Conservation (phyloP, 2,329 filamentous ascomycete species). For the Fusarium nurragi region DNA sequence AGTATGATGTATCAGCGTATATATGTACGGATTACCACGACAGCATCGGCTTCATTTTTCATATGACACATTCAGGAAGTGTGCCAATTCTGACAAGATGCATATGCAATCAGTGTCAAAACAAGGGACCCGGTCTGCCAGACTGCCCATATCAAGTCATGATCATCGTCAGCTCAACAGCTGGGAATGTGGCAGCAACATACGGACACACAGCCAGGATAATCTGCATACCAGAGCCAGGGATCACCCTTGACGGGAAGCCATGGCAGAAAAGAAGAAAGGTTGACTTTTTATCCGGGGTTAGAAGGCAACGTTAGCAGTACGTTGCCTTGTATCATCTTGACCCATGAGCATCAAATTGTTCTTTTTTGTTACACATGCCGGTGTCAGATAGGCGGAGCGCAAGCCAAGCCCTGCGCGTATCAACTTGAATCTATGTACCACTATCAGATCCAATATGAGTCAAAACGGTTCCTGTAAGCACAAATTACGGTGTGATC, state of each 20-base stretch:
- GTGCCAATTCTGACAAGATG: conserved; percentile 2
- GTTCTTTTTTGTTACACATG: neutral
- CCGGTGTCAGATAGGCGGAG: conserved; percentile 9
- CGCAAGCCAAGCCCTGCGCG: neutral
- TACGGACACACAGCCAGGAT: neutral
- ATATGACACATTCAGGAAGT: conserved; percentile 5
- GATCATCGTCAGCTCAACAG: conserved; percentile 38
- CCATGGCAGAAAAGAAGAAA: neutral
- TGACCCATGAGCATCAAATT: neutral
- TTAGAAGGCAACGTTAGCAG: neutral
- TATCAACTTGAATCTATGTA: conserved; percentile 5
- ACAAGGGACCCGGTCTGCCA: conserved; percentile 30
- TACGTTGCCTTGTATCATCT: neutral
- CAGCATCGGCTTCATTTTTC: neutral
- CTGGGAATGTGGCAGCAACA: conserved; percentile 12
- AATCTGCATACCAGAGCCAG: conserved; percentile 15
- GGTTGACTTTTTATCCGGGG: neutral
- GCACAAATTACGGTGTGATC: conserved; percentile 21
- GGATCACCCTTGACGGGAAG: conserved; percentile 3
- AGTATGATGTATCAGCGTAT: neutral
- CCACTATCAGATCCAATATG: conserved; percentile 18
- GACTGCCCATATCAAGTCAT: conserved; percentile 39
- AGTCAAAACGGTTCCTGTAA: conserved; percentile 2
- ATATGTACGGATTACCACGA: conserved; percentile 4
- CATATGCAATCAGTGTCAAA: conserved; percentile 13